Evolutionary conservation across 768 basidiomycete genomes (phyloP).

Genomic region (Baorangia bicolor): DNA sequence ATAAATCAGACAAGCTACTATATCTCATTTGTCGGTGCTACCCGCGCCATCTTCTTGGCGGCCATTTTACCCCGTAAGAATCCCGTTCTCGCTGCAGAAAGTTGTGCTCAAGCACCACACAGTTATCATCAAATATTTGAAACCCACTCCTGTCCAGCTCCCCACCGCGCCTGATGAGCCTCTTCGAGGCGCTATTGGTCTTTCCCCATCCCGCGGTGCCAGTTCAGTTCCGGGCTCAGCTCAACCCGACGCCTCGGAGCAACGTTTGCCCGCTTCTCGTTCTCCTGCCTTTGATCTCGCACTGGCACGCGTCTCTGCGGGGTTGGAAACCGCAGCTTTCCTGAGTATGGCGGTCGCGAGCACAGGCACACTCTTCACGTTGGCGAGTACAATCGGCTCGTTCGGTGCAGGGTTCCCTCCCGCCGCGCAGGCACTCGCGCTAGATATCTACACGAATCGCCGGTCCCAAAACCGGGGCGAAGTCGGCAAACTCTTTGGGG

Average conservation of each 20-base stretch:
- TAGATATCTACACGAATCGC: conserved; percentile 58
- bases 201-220: neutral
- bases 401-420: conserved; percentile 65
- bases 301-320: conserved; percentile 60
- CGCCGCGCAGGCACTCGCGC: conserved; percentile 66
- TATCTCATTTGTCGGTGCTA: conserved; percentile 52
- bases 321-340: conserved; percentile 55
- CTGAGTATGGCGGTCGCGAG: conserved; percentile 47
- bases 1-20: conserved; percentile 66
- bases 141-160: conserved; percentile 36
- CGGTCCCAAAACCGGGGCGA: conserved; percentile 49
- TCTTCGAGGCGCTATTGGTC: neutral
- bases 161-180: conserved; percentile 19
- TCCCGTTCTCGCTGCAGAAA: neutral
- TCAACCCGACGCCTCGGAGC: conserved; percentile 1
- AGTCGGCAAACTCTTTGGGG: conserved; percentile 77
- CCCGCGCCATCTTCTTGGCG: conserved; percentile 55
- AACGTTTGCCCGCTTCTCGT: conserved; percentile 25
- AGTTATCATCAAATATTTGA: conserved; percentile 58
- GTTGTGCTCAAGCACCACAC: neutral
- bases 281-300: conserved; percentile 64
- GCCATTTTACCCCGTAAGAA: conserved; percentile 59
- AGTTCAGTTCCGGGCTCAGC: conserved; percentile 1
- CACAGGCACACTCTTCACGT: conserved; percentile 49
- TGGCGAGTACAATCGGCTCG: conserved; percentile 48